Conservation (phyloP, 169 alveolate species). For the Blepharisma undulans region DNA sequence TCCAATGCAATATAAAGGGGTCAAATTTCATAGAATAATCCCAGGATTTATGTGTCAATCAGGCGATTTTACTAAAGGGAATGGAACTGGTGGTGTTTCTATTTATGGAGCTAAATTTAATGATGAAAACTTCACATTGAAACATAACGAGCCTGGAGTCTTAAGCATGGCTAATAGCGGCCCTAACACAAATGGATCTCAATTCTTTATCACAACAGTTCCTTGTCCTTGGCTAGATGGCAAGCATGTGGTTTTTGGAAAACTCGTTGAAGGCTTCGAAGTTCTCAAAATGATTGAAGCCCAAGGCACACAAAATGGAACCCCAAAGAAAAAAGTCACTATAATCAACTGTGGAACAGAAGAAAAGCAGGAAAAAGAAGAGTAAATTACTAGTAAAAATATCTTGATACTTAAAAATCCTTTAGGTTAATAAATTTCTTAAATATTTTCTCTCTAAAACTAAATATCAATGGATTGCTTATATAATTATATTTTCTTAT, state of each 20-base stretch:
- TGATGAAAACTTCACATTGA: slow-evolving; percentile 93
- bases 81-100: slow-evolving; percentile 95
- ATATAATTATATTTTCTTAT: neutral
- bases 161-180: slow-evolving; percentile 98
- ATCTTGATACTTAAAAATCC: neutral
- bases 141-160: slow-evolving; percentile 92
- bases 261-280: slow-evolving; percentile 91
- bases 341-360: slow-evolving; percentile 93
- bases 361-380: neutral
- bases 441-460: too few species aligned
- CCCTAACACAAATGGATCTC: slow-evolving; percentile 97
- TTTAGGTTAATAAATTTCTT: neutral
- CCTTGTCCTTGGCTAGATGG: slow-evolving; percentile 97
- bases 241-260: slow-evolving; percentile 97
- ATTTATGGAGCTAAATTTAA: slow-evolving; percentile 94
- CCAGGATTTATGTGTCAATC: slow-evolving; percentile 97
- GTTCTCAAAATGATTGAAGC: slow-evolving; percentile 92
- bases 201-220: slow-evolving; percentile 94
- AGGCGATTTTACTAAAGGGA: slow-evolving; percentile 96
- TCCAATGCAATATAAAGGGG: slow-evolving; percentile 75
- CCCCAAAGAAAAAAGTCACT: slow-evolving; percentile 85
- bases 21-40: slow-evolving; percentile 94
- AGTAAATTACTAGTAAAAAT: too few species aligned
- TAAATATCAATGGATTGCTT: neutral
- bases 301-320: slow-evolving; percentile 91